Conservation (phyloP, 1,284 basidiomycete species). For the Heterobasidion annosum region DNA sequence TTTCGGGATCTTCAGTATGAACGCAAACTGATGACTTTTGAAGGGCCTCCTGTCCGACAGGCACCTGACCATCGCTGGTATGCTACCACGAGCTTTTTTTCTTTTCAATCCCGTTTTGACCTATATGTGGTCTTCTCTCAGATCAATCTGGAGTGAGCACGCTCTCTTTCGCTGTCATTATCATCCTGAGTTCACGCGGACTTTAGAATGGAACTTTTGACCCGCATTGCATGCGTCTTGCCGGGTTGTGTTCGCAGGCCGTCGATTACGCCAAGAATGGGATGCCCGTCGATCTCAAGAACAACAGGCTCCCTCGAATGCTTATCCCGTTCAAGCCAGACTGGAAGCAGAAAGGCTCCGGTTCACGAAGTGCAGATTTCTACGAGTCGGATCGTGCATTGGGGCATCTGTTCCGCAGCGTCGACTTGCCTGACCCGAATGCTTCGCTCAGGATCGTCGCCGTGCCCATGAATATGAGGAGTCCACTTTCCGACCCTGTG, state of each 20-base stretch:
- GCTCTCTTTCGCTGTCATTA: too few species aligned
- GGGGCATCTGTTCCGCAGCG: constrained; percentile 56
- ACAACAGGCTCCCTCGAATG: constrained; percentile 32
- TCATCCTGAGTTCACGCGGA: background rate
- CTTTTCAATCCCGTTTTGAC: constrained; percentile 1
- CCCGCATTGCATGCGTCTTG: constrained; percentile 50
- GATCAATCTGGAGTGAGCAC: constrained; percentile 56
- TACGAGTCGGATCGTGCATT: constrained; percentile 62
- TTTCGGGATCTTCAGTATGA: background rate
- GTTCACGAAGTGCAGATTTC: constrained; percentile 51
- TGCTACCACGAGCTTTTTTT: constrained; percentile 17
- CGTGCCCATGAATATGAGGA: background rate
- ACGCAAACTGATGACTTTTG: background rate
- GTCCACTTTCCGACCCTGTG: constrained; percentile 32
- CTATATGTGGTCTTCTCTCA: constrained; percentile 13
- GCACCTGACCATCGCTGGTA: constrained; percentile 68
- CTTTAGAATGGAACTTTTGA: constrained; percentile 62
- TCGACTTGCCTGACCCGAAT: constrained; percentile 26
- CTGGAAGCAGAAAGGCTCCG: constrained; percentile 60
- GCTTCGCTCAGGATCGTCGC: background rate
- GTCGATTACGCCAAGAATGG: constrained; percentile 74
- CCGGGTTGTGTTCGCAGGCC: constrained; percentile 57
- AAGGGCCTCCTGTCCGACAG: constrained; percentile 62
- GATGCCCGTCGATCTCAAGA: constrained; percentile 48
- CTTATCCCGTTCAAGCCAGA: constrained; percentile 66